Evolutionary conservation across 2,329 filamentous ascomycete species (phyloP), one percentile per base, ranked within the genome.

Genomic region (Botrytis aclada): DNA sequence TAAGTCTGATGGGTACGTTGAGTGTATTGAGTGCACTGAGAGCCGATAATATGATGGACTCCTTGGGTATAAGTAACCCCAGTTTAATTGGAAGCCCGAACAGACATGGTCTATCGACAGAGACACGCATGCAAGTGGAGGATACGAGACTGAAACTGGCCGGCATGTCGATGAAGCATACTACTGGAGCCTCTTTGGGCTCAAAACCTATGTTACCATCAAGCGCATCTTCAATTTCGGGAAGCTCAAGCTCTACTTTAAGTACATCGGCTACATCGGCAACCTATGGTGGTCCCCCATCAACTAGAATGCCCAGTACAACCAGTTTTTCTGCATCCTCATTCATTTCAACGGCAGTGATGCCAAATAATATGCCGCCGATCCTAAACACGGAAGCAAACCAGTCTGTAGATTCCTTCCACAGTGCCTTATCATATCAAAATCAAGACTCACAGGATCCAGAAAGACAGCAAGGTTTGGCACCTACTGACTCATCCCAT

Each of bases 1-100:
- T 77, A 10, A 75, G 74, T 51, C 32, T 77, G 32, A 60, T 77
- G 72, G 56, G 74, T 4, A 75, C 47, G n/a, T 61, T 77, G 62
- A 70, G 71, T n/a, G 39, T 74, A 9, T 45, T 76, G 29, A 74
- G 69, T 72, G 71, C 62, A 4, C 39, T 76, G 8, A 74, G 74
- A 61, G 75, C 74, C 3, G 75, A 75, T 66, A 63, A 64, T 54
- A 73, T 74, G 72, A 75, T 77, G 70, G 71, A 74, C 67, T 62
- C 74, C 16, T 65, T 76, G 51, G 74, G 75, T 51, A 64, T 73
- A 29, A 29, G 62, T 4, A 72, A 71, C 29, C 54, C 65, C 14
- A 76, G 75, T 64, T 67, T 77, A 58, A 69, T 76, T 56, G 45
- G 72, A 47, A 69, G 70, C 45, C 32, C 41, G 3, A 47, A 64